phyloP scores from a whole-genome alignment of 805 yeast genomes.

The Kuraishia cidri region DNA sequence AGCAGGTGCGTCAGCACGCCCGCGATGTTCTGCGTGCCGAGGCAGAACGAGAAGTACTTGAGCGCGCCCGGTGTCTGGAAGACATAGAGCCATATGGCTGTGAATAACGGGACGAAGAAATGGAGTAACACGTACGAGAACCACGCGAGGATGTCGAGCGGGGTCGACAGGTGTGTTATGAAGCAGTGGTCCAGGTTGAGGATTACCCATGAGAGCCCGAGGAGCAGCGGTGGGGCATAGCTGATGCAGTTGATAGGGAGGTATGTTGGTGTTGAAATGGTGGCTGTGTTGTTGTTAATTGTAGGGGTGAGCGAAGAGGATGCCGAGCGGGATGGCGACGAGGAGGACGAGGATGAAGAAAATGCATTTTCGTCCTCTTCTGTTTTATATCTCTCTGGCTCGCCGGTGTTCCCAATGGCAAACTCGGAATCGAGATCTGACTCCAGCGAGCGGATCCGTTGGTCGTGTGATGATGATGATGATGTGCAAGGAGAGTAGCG shows the following conservation, averaged over 20 bases:
- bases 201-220: slow-evolving; percentile 36
- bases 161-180: slow-evolving; percentile 26
- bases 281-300: slow-evolving; percentile 1
- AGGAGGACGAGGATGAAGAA: slow-evolving; percentile 2
- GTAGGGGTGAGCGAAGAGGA: background rate
- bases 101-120: slow-evolving; percentile 49
- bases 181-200: slow-evolving; percentile 36
- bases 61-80: slow-evolving; percentile 61
- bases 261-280: slow-evolving; percentile 2
- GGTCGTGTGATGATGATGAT: too few relatives aligned
- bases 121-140: slow-evolving; percentile 54
- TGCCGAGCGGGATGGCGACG: slow-evolving; percentile 4
- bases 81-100: slow-evolving; percentile 53
- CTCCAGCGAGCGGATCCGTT: background rate
- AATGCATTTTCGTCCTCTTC: background rate
- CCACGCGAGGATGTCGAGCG: slow-evolving; percentile 52
- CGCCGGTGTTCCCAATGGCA: background rate
- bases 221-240: slow-evolving; percentile 26
- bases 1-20: slow-evolving; percentile 54
- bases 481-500: too few relatives aligned
- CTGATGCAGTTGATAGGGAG: slow-evolving; percentile 15
- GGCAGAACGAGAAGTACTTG: slow-evolving; percentile 39
- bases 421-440: slow-evolving; percentile 6
- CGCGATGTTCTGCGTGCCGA: slow-evolving; percentile 52
- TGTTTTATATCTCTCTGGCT: background rate